phyloP scores from a whole-genome alignment of 2,329 filamentous ascomycete species.

The Nemania sp. region DNA sequence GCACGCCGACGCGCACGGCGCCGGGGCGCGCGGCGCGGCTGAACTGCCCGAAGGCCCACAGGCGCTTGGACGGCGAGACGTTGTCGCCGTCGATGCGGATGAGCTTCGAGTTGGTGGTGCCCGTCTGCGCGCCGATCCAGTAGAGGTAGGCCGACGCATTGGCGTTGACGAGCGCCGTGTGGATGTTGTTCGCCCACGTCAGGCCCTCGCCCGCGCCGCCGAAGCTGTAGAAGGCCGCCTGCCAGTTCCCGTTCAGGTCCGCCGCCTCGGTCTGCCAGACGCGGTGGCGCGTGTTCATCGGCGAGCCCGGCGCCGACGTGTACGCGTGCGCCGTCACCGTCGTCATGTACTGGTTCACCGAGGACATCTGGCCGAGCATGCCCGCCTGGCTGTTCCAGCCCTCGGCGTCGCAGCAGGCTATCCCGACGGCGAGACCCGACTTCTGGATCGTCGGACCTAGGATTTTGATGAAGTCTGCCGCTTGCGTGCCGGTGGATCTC shows the following conservation, averaged over 20 bases:
- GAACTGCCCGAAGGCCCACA: conserved; percentile 31
- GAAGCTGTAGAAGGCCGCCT: conserved; percentile 47
- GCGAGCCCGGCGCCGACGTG: conserved; percentile 33
- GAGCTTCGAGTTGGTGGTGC: conserved; percentile 28
- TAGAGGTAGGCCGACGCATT: conserved; percentile 55
- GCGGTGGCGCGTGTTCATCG: conserved; percentile 37
- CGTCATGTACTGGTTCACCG: conserved; percentile 44
- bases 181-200: conserved; percentile 44
- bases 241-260: conserved; percentile 44
- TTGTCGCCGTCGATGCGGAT: conserved; percentile 24
- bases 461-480: conserved; percentile 46
- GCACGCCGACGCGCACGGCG: conserved; percentile 23
- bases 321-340: conserved; percentile 48
- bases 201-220: conserved; percentile 48
- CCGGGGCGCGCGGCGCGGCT: conserved; percentile 26
- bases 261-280: conserved; percentile 55
- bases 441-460: conserved; percentile 49
- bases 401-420: conserved; percentile 32
- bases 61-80: conserved; percentile 19
- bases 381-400: conserved; percentile 25
- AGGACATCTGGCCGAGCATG: conserved; percentile 17
- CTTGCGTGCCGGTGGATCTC: conserved; percentile 34
- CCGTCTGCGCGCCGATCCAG: conserved; percentile 36
- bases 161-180: conserved; percentile 49
- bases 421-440: conserved; percentile 38